phyloP scores from a whole-genome alignment of 352 stramenopile species.

The Phytophthora quininea region DNA sequence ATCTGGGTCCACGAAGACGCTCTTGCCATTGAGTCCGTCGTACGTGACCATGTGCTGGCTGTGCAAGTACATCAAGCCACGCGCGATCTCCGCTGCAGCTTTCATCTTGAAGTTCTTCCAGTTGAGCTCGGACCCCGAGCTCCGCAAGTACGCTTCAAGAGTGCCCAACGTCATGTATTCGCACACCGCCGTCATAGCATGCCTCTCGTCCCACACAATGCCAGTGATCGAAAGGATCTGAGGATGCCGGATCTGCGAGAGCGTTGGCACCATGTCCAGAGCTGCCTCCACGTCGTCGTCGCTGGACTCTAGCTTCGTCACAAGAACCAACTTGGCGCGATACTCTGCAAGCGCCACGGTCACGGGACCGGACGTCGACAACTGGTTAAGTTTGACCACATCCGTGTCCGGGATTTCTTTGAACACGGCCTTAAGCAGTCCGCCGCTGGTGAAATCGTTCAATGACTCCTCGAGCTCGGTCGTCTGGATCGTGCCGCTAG shows the following conservation, averaged over 20 bases:
- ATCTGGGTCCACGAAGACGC: constrained; percentile 69
- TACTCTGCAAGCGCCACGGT: constrained; percentile 53
- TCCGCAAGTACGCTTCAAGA: constrained; percentile 61
- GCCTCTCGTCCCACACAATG: constrained; percentile 63
- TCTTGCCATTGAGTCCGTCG: constrained; percentile 69
- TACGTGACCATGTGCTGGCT: constrained; percentile 74
- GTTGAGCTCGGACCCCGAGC: constrained; percentile 44
- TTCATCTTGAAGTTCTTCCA: constrained; percentile 86
- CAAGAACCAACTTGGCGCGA: constrained; percentile 55
- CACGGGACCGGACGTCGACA: constrained; percentile 56
- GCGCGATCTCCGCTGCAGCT: constrained; percentile 65
- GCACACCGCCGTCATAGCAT: constrained; percentile 68
- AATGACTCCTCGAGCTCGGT: constrained; percentile 42
- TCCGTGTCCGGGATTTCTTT: constrained; percentile 54
- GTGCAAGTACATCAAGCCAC: constrained; percentile 80
- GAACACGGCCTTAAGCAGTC: constrained; percentile 61
- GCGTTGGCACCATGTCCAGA: constrained; percentile 56
- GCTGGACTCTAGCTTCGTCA: constrained; percentile 58
- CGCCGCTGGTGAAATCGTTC: constrained; percentile 46
- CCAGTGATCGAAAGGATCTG: constrained; percentile 67
- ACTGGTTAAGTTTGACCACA: constrained; percentile 42
- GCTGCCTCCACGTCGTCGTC: constrained; percentile 65
- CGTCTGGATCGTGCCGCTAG: constrained; percentile 23
- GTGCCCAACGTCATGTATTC: constrained; percentile 78
- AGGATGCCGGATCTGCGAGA: constrained; percentile 74